phyloP scores from a whole-genome alignment of 345 rosid genomes.

The Nephelium lappaceum region DNA sequence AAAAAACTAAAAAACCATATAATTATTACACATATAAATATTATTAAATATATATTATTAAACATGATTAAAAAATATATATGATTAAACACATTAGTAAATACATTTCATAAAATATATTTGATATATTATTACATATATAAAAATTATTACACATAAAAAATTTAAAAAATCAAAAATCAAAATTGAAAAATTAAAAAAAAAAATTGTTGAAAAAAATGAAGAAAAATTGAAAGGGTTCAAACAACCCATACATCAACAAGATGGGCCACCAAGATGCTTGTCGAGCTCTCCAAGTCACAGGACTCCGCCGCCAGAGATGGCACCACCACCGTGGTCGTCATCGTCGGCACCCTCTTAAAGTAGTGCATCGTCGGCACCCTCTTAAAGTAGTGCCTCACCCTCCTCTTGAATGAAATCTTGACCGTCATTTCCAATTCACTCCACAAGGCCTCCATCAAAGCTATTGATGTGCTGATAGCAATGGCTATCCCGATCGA shows the following conservation, averaged over 20 bases:
- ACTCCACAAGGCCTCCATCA: constrained; percentile 68
- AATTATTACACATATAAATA: too few relatives aligned
- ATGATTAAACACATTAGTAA: too few relatives aligned
- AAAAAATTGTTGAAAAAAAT: too few relatives aligned
- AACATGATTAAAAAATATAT: too few relatives aligned
- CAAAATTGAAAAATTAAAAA: too few relatives aligned
- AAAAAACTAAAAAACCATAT: too few relatives aligned
- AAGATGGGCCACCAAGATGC: constrained; percentile 98
- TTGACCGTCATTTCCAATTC: constrained; percentile 96
- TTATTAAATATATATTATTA: too few relatives aligned
- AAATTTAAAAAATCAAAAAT: too few relatives aligned
- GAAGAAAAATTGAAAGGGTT: too few relatives aligned
- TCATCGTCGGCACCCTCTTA: constrained; percentile 84
- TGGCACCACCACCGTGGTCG: constrained; percentile 95
- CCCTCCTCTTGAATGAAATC: constrained; percentile 73
- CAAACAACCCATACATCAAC: constrained; percentile 32
- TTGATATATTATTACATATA: too few relatives aligned
- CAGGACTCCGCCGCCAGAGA: constrained; percentile 95
- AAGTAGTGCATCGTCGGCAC: constrained; percentile 71
- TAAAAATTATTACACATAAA: too few relatives aligned
- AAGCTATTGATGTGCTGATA: constrained; percentile 78
- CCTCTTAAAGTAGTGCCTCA: constrained; percentile 73
- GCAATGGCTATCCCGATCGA: constrained; percentile 94
- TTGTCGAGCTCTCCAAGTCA: constrained; percentile 90
- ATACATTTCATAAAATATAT: too few relatives aligned